A percentile compares a stretch with the other conserved stretches of the same genome.
Evolutionary conservation across 179 eudicot genomes (phyloP).

Genomic region (Sideroxylon spinosum): DNA sequence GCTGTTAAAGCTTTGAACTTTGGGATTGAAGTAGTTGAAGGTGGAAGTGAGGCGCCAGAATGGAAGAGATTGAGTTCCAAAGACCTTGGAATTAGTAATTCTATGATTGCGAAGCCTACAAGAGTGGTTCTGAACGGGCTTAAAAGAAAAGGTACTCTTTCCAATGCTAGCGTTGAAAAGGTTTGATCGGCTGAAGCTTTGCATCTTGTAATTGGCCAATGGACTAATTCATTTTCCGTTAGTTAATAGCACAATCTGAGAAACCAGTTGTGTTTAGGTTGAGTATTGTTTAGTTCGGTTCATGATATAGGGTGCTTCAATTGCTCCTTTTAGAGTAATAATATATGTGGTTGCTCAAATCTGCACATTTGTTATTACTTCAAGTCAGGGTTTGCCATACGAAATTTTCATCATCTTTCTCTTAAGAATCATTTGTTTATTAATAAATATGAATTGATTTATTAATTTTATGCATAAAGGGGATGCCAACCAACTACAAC

Average conservation of each 20-base stretch:
- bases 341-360: neutral
- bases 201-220: neutral
- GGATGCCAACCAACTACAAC: too few species aligned
- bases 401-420: neutral
- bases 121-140: slow-evolving; percentile 64
- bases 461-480: too few species aligned
- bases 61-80: slow-evolving; percentile 72
- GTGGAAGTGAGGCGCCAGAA: slow-evolving; percentile 15
- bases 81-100: slow-evolving; percentile 63
- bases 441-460: too few species aligned
- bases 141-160: slow-evolving; percentile 48
- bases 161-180: neutral
- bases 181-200: neutral
- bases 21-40: slow-evolving; percentile 19
- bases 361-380: neutral
- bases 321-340: neutral
- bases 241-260: neutral
- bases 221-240: neutral
- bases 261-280: neutral
- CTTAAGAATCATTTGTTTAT: too few species aligned
- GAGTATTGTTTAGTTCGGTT: neutral
- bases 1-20: neutral
- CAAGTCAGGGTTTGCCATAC: neutral
- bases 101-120: slow-evolving; percentile 53
- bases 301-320: neutral